These are phyloP conservation scores for Rhynchosporium agropyri DNA, from an alignment of 2,329 filamentous ascomycete species.

Conservation along the genomic window DNA sequence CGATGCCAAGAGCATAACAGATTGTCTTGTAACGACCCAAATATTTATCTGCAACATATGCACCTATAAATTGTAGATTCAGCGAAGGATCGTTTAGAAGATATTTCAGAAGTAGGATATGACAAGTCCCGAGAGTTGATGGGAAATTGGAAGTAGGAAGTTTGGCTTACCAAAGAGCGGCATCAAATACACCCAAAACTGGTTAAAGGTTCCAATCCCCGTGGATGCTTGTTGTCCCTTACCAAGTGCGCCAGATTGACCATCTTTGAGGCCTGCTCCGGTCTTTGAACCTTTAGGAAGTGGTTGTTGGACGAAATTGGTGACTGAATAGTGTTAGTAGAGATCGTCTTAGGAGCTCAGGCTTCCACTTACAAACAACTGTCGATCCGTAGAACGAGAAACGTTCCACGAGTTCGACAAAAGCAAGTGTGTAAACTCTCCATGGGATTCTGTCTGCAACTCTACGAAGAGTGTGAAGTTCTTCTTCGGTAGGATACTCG, in stretches of 20 bases:
- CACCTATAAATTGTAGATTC: constrained; percentile 39
- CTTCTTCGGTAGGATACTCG: constrained; percentile 59
- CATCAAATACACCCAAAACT: constrained; percentile 55
- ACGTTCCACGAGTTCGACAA: constrained; percentile 65
- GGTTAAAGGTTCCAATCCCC: constrained; percentile 51
- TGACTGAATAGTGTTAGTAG: constrained; percentile 43
- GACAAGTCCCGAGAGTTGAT: too few species aligned
- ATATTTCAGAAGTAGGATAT: too few species aligned
- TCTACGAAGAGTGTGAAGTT: constrained; percentile 59
- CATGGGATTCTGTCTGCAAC: constrained; percentile 52
- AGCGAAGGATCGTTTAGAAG: too few species aligned
- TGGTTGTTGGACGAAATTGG: constrained; percentile 55
- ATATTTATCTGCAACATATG: constrained; percentile 64
- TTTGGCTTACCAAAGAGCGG: constrained; percentile 46
- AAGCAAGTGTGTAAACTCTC: constrained; percentile 52
- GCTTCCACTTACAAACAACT: constrained; percentile 54
- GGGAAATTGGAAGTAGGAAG: too few species aligned
- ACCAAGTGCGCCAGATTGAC: constrained; percentile 46
- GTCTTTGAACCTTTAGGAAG: constrained; percentile 48
- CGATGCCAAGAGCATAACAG: constrained; percentile 46
- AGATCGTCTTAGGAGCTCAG: not conserved
- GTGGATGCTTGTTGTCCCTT: constrained; percentile 54
- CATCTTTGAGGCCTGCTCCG: constrained; percentile 47
- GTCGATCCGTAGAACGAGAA: constrained; percentile 67
- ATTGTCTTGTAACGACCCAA: constrained; percentile 70